Evolutionary conservation across 257 asterid genomes (phyloP).

Genomic region (Solanum tarapatanum): DNA sequence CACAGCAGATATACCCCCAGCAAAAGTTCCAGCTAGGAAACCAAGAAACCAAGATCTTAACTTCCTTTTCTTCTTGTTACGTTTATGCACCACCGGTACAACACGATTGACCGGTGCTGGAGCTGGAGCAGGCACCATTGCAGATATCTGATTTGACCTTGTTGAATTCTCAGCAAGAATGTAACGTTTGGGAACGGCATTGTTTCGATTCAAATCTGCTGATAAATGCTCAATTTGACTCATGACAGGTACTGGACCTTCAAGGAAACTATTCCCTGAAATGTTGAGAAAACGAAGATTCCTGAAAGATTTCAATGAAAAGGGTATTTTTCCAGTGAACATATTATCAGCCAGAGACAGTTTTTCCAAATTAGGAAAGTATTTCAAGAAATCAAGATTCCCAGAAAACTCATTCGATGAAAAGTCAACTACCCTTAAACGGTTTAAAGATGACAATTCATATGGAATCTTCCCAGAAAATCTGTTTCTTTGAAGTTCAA

Average conservation of each 20-base stretch:
- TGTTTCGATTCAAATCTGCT: neutral
- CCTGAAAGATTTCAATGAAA: conserved; percentile 41
- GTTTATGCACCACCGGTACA: neutral
- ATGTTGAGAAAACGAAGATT: conserved; percentile 51
- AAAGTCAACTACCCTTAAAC: conserved; percentile 46
- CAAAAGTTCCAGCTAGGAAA: conserved; percentile 50
- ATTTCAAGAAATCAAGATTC: conserved; percentile 45
- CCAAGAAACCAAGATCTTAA: conserved; percentile 32
- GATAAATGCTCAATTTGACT: conserved; percentile 15
- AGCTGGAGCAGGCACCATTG: conserved; percentile 27
- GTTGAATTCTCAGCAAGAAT: conserved; percentile 34
- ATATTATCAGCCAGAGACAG: conserved; percentile 54
- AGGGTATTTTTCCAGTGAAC: conserved; percentile 59
- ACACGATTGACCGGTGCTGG: conserved; percentile 16
- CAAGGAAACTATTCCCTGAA: conserved; percentile 62
- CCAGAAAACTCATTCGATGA: conserved; percentile 54
- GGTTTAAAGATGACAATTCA: conserved; percentile 33
- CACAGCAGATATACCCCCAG: conserved; percentile 45
- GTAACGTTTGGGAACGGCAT: conserved; percentile 37
- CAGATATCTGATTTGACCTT: conserved; percentile 11
- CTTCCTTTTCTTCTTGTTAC: conserved; percentile 14
- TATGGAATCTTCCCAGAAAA: conserved; percentile 52
- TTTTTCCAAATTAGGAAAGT: conserved; percentile 60
- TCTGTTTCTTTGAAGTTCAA: conserved; percentile 35
- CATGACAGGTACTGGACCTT: conserved; percentile 24